Evolutionary conservation across 192 early-diverging fungal genomes (phyloP).

Genomic region (Backusella circina): DNA sequence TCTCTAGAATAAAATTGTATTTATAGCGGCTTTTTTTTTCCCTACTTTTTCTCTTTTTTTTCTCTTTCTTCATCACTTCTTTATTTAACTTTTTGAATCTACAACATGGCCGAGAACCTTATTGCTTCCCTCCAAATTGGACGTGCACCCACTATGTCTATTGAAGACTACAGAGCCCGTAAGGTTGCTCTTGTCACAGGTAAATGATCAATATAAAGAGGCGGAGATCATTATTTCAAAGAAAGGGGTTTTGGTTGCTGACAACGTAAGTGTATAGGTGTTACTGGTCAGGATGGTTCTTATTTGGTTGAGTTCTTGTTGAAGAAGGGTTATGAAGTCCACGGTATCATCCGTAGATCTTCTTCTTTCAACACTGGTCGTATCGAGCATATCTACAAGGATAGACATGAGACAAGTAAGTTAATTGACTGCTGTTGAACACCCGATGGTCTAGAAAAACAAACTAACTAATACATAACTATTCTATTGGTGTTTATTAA

Average conservation of each 20-base stretch:
- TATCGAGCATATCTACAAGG: slow-evolving; percentile 75
- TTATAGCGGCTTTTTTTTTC: background rate
- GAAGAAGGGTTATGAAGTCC: slow-evolving; percentile 72
- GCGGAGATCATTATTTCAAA: background rate
- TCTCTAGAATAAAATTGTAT: background rate
- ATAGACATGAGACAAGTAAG: slow-evolving; percentile 60
- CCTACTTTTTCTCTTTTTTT: background rate
- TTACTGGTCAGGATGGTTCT: slow-evolving; percentile 81
- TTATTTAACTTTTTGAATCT: background rate
- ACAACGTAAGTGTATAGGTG: slow-evolving; percentile 43
- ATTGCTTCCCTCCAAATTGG: background rate
- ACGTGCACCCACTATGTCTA: slow-evolving; percentile 14
- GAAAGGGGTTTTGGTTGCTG: background rate
- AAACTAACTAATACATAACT: background rate
- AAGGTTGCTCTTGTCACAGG: slow-evolving; percentile 62
- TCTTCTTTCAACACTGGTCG: slow-evolving; percentile 83
- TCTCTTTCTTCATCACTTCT: background rate
- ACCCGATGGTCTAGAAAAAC: background rate
- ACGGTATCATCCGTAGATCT: slow-evolving; percentile 77
- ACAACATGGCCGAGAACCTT: background rate
- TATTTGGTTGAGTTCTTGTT: slow-evolving; percentile 73
- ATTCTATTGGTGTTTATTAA: background rate
- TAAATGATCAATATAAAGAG: slow-evolving; percentile 21
- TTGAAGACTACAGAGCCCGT: slow-evolving; percentile 54
- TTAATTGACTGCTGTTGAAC: background rate